Percentiles rank a stretch among this genome's conserved stretches.
These are phyloP conservation scores for Coemansia sp. DNA, from an alignment of 192 early-diverging fungal genomes.

Conservation along the genomic window DNA sequence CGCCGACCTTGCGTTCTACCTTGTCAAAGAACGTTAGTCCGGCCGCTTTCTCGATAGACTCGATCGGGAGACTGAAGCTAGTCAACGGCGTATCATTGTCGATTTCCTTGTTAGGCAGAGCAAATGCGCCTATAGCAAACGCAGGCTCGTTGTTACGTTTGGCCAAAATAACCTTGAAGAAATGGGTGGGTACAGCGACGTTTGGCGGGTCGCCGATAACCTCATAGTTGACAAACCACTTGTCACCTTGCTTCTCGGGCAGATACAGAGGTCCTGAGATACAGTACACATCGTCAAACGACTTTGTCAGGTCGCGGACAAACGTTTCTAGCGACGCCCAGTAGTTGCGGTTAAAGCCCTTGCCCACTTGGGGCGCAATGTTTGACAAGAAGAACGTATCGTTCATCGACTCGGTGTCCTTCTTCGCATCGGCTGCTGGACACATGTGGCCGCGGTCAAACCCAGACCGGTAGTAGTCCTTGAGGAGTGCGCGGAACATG, in stretches of 20 bases:
- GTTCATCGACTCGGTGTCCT: slow-evolving; percentile 70
- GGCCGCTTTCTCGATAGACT: slow-evolving; percentile 68
- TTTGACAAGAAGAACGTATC: slow-evolving; percentile 86
- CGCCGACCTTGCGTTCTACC: slow-evolving; percentile 42
- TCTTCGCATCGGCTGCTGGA: slow-evolving; percentile 84
- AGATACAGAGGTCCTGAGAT: slow-evolving; percentile 87
- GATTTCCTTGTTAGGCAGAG: slow-evolving; percentile 80
- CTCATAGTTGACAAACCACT: slow-evolving; percentile 81
- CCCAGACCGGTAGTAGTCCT: slow-evolving; percentile 78
- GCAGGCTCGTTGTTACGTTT: slow-evolving; percentile 51
- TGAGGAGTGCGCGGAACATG: slow-evolving; percentile 70
- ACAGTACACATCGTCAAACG: slow-evolving; percentile 82
- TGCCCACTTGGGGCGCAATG: slow-evolving; percentile 78
- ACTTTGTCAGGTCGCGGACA: slow-evolving; percentile 66
- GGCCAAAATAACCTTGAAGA: slow-evolving; percentile 87
- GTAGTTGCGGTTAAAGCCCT: slow-evolving; percentile 90
- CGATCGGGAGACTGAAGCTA: slow-evolving; percentile 70
- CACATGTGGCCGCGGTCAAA: slow-evolving; percentile 94
- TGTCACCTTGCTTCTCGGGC: slow-evolving; percentile 73
- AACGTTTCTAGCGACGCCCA: slow-evolving; percentile 89
- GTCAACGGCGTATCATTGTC: slow-evolving; percentile 63
- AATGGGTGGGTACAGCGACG: slow-evolving; percentile 89
- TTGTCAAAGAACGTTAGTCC: slow-evolving; percentile 72
- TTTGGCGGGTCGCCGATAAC: slow-evolving; percentile 86
- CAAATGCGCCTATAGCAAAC: slow-evolving; percentile 69